Evolutionary conservation across 1,284 basidiomycete species (phyloP), one percentile per base, ranked within the genome.

Genomic region (Ustilago bromivora): DNA sequence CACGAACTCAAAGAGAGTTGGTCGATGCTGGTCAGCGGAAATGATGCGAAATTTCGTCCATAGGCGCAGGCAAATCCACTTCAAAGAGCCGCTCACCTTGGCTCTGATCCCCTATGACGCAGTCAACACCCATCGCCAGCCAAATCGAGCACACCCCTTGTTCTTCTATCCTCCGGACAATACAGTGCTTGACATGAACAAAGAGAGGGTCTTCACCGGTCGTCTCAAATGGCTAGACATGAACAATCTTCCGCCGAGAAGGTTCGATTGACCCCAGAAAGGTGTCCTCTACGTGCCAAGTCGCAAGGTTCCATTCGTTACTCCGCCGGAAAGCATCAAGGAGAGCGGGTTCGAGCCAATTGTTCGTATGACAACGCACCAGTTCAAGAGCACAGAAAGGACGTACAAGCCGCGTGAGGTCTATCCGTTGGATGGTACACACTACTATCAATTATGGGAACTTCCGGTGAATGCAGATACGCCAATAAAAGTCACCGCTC

Each of bases 371-470:
- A 41, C 40, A 41, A 13, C 40, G 13, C 10, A 41, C 40, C 10
- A 41, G 6, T 41, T 41, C 40, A 13, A 41, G 6, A 41, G 40
- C 15, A 15, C 12, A 7, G 17, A 15, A 17, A 41, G 15, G 40
- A 15, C 40, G 12, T 12, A 11, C 40, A 15, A 32, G 19, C 9
- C n/a, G 23, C 23, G 23, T 13, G 34, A 6, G 31, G 11, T 7
- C 15, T 9, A 53, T 17, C 31, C 5, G 4, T 31, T 53, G 31
- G 31, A 53, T 1, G 52, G 52, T 4, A 53, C 32, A 31, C 28
- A 23, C 32, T 36, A 34, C 34, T 53, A 53, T 53, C 52, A 53
- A 31, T 36, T 53, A 11, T 53, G 52, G 52, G 52, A 31, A 13
- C 34, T 53, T 32, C 52, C 52, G 1, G 2, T 17, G 5, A 10